Evolutionary conservation across 331 rosid genomes (phyloP).

Genomic region (Rosa hybrid): DNA sequence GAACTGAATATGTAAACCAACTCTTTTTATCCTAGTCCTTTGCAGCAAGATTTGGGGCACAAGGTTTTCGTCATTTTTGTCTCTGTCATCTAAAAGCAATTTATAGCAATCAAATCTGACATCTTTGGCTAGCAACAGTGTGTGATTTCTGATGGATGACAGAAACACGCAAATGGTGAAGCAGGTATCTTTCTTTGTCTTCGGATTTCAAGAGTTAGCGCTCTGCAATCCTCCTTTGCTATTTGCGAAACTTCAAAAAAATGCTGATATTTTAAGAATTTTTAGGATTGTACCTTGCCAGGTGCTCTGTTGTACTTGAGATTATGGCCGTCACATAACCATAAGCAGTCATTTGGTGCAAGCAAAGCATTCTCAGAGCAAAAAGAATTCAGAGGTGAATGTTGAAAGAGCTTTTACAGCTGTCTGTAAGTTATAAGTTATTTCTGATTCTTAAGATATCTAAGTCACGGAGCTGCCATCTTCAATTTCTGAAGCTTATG

Average conservation of each 20-base stretch:
- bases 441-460: not conserved
- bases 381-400: not conserved
- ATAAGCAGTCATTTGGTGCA: too few relatives aligned
- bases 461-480: not conserved
- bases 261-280: too few relatives aligned
- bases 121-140: too few relatives aligned
- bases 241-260: not conserved
- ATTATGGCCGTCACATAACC: not conserved
- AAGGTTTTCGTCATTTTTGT: too few relatives aligned
- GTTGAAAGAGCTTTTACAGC: not conserved
- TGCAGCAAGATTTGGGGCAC: too few relatives aligned
- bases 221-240: not conserved
- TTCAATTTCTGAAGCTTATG: not conserved
- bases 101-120: too few relatives aligned
- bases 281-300: not conserved
- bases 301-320: not conserved
- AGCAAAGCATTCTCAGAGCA: not conserved
- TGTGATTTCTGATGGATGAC: too few relatives aligned
- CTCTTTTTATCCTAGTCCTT: too few relatives aligned
- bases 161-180: not conserved
- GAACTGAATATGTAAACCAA: too few relatives aligned
- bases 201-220: not conserved
- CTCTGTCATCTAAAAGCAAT: too few relatives aligned
- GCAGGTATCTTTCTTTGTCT: not conserved
- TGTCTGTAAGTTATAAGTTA: not conserved